phyloP scores from a whole-genome alignment of 345 rosid species.

The Adansonia digitata region DNA sequence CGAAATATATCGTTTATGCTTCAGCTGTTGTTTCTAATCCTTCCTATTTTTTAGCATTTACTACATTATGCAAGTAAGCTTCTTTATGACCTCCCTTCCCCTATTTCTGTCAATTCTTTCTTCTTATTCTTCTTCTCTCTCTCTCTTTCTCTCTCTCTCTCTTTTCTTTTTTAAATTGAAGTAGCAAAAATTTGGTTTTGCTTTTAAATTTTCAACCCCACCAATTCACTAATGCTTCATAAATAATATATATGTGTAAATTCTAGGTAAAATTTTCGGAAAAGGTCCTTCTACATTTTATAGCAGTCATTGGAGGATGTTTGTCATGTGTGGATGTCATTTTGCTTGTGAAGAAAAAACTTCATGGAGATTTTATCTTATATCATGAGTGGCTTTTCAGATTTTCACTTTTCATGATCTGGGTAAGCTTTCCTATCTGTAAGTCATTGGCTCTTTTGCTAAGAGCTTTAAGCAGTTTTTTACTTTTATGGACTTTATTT shows the following conservation, averaged over 20 bases:
- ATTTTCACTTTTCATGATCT: conserved; percentile 45
- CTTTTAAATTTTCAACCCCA: not conserved
- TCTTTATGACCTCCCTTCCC: not conserved
- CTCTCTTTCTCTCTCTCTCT: not conserved
- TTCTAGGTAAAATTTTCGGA: conserved; percentile 42
- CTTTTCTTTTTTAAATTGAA: not conserved
- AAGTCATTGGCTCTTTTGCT: not conserved
- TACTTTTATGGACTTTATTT: not conserved
- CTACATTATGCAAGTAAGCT: not conserved
- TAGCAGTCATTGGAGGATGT: conserved; percentile 59
- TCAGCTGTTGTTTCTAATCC: not conserved
- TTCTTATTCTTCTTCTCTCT: too few species aligned
- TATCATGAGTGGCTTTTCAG: conserved; percentile 51
- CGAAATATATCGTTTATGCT: not conserved
- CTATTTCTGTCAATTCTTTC: not conserved
- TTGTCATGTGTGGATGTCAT: conserved; percentile 53
- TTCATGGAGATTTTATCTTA: conserved; percentile 30
- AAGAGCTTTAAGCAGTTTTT: not conserved
- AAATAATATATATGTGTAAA: not conserved
- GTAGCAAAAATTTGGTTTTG: not conserved
- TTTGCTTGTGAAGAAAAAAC: conserved; percentile 36
- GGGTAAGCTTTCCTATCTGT: conserved; percentile 51
- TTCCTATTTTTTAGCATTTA: not conserved
- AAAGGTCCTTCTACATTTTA: conserved; percentile 40
- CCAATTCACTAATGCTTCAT: conserved; percentile 10